Base-by-base conservation (phyloP, 352 stramenopile species). In the Phytopythium boreale region DNA sequence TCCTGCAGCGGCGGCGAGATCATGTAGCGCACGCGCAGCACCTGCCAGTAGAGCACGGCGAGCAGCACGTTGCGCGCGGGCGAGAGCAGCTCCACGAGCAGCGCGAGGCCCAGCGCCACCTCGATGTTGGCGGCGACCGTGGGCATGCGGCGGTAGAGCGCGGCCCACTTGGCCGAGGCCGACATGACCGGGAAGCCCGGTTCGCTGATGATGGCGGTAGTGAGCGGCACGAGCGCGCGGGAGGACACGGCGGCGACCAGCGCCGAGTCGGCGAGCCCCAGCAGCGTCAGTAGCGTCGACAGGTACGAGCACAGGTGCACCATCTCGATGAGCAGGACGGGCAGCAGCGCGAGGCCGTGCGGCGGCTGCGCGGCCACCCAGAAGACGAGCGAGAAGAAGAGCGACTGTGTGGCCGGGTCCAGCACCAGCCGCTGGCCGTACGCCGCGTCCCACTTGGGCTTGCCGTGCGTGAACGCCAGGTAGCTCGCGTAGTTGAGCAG, bases 11-110 rank as follows among this genome's bases (percentile, higher is more conserved):
- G 81, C 56, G 85, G 84, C 47, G 85, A 94, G 72, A 95, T 91
- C 89, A 97, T 97, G 79, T 97, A 97, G 66, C 89, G 87, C 72
- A 97, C 85, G 57, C 89, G 89, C 58, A 97, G 71, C 61, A 95
- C 77, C 75, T 97, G 89, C 89, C 89, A 97, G 80, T 93, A 96
- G 62, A 95, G 74, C 67, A 97, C 75, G 22, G 90, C 75, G 53
- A 95, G 74, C 70, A 97, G 59, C 44, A 97, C 90, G 75, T 95
- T 97, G 65, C 89, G 83, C 41, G 82, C 76, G 2, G 89, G 88
- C 59, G 82, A 86, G 62, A 97, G 74, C 71, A 96, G 67, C 74
- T 97, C 84, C n/a, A 97, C 22, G 36, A 95, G 62, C 34, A 97
- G 68, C 39, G 80, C 74, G 9, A 97, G 55, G 31, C 89, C 89